A percentile compares a stretch with the other conserved stretches of the same genome.
phyloP scores from a whole-genome alignment of 441 rosid genomes.

The Adansonia grandidieri region DNA sequence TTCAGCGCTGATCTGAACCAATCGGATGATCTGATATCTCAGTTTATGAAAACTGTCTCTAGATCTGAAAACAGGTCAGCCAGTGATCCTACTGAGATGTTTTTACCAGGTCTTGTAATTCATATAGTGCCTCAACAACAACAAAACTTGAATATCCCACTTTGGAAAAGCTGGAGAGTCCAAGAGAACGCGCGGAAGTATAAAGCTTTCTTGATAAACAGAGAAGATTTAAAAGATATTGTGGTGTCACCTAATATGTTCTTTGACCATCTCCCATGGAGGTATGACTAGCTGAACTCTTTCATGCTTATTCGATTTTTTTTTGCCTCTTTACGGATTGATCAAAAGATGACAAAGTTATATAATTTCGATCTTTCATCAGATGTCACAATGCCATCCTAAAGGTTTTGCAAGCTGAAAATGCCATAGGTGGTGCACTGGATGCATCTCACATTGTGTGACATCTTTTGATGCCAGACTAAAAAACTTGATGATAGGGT shows the following conservation, averaged over 20 bases:
- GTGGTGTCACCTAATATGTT: slow-evolving; percentile 89
- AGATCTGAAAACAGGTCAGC: slow-evolving; percentile 34
- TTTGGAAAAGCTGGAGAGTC: slow-evolving; percentile 64
- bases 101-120: slow-evolving; percentile 73
- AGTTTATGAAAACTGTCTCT: slow-evolving; percentile 68
- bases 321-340: background rate
- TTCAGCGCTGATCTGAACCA: slow-evolving; percentile 31
- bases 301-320: slow-evolving; percentile 1
- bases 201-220: slow-evolving; percentile 69
- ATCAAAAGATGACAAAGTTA: background rate
- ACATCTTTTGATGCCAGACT: background rate
- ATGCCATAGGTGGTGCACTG: slow-evolving; percentile 19
- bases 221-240: slow-evolving; percentile 70
- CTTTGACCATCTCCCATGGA: slow-evolving; percentile 96
- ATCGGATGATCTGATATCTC: slow-evolving; percentile 56
- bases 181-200: slow-evolving; percentile 41
- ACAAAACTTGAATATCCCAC: slow-evolving; percentile 40
- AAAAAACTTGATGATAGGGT: background rate
- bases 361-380: slow-evolving; percentile 17
- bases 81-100: slow-evolving; percentile 63
- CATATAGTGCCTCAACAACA: slow-evolving; percentile 61
- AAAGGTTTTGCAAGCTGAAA: slow-evolving; percentile 61
- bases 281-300: slow-evolving; percentile 42
- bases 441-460: slow-evolving; percentile 39
- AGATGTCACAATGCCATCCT: slow-evolving; percentile 74